These are phyloP conservation scores for Aspergillus niger DNA, from an alignment of 2,329 filamentous ascomycete species.

Conservation along the genomic window DNA sequence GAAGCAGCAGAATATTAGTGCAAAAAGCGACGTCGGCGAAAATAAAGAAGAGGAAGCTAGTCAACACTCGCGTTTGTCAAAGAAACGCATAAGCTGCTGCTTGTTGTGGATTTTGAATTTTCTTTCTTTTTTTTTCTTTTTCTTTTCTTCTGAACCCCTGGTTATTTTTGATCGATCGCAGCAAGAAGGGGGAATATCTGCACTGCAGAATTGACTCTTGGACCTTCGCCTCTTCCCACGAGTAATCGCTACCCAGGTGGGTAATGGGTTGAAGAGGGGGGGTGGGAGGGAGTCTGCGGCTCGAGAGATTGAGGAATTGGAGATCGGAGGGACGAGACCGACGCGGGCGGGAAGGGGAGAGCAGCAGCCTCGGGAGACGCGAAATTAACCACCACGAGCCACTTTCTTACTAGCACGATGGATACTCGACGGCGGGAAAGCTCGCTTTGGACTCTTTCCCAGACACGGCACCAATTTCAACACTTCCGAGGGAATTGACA, in stretches of 20 bases:
- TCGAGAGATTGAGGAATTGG: constrained; percentile 26
- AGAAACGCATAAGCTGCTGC: constrained; percentile 6
- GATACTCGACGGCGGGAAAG: not conserved
- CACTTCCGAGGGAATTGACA: constrained; percentile 27
- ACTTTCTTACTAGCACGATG: constrained; percentile 5
- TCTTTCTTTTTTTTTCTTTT: constrained; percentile 15
- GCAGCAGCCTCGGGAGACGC: constrained; percentile 24
- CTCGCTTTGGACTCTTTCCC: not conserved
- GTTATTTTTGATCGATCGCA: constrained; percentile 10
- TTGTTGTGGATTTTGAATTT: constrained; percentile 23
- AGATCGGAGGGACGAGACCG: constrained; percentile 17
- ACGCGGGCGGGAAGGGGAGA: constrained; percentile 27
- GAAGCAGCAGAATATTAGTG: constrained; percentile 11
- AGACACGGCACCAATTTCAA: constrained; percentile 20
- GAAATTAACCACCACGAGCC: constrained; percentile 21
- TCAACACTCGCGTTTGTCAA: constrained; percentile 9
- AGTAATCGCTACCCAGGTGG: constrained; percentile 25
- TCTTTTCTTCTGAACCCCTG: constrained; percentile 4
- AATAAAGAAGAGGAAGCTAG: constrained; percentile 13
- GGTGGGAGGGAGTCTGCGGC: constrained; percentile 22
- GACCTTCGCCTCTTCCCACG: constrained; percentile 25
- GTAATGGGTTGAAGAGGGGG: constrained; percentile 25
- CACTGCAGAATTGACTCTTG: constrained; percentile 31
- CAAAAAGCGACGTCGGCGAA: constrained; percentile 19
- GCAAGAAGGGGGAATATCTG: constrained; percentile 29